Evolutionary conservation across 1,139 yeast genomes (phyloP).

Genomic region (Yamadazyma oceani): DNA sequence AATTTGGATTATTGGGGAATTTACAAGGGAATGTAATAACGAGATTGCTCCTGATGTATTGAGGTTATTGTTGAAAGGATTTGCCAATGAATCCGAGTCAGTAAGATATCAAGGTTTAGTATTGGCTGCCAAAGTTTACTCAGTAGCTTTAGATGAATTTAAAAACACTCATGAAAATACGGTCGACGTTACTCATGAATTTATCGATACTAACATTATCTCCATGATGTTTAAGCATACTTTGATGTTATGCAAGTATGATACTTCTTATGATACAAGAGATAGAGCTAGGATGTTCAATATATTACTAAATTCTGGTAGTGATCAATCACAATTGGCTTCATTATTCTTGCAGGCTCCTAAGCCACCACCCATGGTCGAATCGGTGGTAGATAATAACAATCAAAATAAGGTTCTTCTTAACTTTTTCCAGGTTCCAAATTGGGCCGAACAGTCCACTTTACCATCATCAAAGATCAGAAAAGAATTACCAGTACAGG

Average conservation of each 20-base stretch:
- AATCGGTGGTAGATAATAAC: conserved; percentile 9
- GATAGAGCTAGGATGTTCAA: conserved; percentile 80
- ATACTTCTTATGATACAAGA: conserved; percentile 72
- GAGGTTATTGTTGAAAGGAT: conserved; percentile 55
- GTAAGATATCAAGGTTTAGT: conserved; percentile 74
- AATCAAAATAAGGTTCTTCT: conserved; percentile 20
- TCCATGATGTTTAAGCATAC: conserved; percentile 62
- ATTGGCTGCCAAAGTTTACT: conserved; percentile 71
- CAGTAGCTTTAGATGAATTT: conserved; percentile 43
- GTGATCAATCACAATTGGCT: conserved; percentile 54
- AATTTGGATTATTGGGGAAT: conserved; percentile 91
- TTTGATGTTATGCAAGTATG: conserved; percentile 70
- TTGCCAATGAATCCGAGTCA: conserved; percentile 53
- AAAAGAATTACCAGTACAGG: conserved; percentile 27
- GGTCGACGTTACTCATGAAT: conserved; percentile 32
- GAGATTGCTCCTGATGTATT: conserved; percentile 75
- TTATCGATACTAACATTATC: conserved; percentile 27
- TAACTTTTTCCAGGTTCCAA: conserved; percentile 27
- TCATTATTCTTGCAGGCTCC: conserved; percentile 80
- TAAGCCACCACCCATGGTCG: conserved; percentile 57
- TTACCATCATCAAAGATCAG: conserved; percentile 41
- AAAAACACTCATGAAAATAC: conserved; percentile 10
- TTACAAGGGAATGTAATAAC: conserved; percentile 42
- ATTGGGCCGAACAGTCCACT: conserved; percentile 35
- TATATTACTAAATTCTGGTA: conserved; percentile 43